Evolutionary conservation across 2,329 filamentous ascomycete species (phyloP), one percentile per base, ranked within the genome.

Genomic region (Ilyonectria destructans): DNA sequence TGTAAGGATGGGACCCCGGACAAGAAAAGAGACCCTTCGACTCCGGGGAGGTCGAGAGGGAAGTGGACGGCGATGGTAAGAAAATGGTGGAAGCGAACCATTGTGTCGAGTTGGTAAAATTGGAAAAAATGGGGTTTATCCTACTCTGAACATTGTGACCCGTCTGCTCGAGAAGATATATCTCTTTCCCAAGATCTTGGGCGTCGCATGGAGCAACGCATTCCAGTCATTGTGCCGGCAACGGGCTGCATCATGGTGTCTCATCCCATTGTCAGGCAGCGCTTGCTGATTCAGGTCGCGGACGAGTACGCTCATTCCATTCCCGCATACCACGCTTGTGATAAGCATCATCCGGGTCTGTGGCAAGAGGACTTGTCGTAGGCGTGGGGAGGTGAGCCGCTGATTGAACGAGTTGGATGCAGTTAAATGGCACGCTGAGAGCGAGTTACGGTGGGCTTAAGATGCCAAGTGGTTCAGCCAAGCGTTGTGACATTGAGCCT

Each of bases 191-290:
- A 49, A 48, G 35, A 29, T 48, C 17, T 21, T 60, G 52, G 37
- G 31, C 46, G 78, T 79, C 69, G 74, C 66, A 68, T 51, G 74
- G 76, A 79, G 78, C 75, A 77, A 79, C 75, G 67, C 79, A 80
- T 81, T 80, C 79, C 79, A 77, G 67, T 12, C 56, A 73, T 71
- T 55, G 64, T 46, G 56, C 40, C 33, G 33, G 48, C 74, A 76
- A 75, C 71, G 49, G 49, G 45, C 56, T 52, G 66, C 64, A 62
- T 58, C 62, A 68, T 69, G 65, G 43, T 75, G 74, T 75, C 72
- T 75, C 67, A 65, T 52, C 43, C 31, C 51, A 57, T 35, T 29
- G 64, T 69, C 52, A 58, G 62, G 58, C 45, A 75, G 64, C 72
- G 59, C 68, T 74, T 74, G 65, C 61, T 71, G 46, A 56, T 63